Percentiles rank a stretch among this genome's conserved stretches.
These are phyloP conservation scores for Entoloma clypeatum DNA, from an alignment of 1,284 basidiomycete species.

Conservation along the genomic window DNA sequence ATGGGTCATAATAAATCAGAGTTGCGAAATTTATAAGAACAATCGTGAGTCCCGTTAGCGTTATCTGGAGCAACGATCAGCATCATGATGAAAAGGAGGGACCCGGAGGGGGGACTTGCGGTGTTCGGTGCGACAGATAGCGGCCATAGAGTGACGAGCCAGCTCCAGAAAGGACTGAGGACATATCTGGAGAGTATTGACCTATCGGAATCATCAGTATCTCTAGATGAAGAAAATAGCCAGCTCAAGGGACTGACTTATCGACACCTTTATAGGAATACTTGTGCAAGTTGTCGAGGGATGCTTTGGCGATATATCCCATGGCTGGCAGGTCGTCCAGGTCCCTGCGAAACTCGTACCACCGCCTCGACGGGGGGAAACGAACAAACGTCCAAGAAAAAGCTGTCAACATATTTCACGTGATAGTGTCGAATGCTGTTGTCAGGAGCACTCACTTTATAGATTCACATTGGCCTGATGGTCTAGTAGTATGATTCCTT, in stretches of 20 bases:
- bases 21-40: constrained; percentile 85
- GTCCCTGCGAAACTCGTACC: neutral
- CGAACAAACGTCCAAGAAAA: no score
- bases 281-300: constrained; percentile 60
- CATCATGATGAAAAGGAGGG: neutral
- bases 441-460: no score
- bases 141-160: constrained; percentile 92
- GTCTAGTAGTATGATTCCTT: no score
- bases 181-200: constrained; percentile 77
- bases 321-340: constrained; percentile 20
- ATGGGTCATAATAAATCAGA: constrained; percentile 77
- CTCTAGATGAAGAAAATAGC: no score
- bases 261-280: constrained; percentile 71
- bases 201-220: constrained; percentile 34
- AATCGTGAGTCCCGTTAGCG: constrained; percentile 77
- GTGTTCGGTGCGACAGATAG: constrained; percentile 87
- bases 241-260: constrained; percentile 64
- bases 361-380: no score
- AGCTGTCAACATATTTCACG: no score
- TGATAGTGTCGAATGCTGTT: no score
- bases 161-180: constrained; percentile 91
- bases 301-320: constrained; percentile 48
- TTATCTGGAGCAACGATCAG: constrained; percentile 53
- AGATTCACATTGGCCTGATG: no score
- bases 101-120: constrained; percentile 43